Base-by-base conservation (phyloP, 1,284 basidiomycete species). In the Boletus holoroseus region DNA sequence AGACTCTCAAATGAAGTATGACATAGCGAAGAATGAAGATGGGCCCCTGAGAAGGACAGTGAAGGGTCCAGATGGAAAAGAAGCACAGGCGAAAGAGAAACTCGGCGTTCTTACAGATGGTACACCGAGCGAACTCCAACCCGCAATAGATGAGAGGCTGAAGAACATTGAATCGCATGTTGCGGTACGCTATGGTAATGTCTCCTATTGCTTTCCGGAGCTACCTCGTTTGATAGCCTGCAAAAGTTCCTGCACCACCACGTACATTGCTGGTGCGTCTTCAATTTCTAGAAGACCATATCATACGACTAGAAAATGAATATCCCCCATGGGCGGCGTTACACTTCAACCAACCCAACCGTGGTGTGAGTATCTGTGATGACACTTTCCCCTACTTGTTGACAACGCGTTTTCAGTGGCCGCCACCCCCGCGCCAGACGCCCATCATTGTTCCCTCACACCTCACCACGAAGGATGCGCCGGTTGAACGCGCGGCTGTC, bases 261-360 rank as follows among this genome's bases (percentile, higher is more conserved):
- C 75, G 73, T 11, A 81, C 77, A 4, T 67, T 89, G 18, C 70
- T 83, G 24, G 73, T 77, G 38, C 79, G 87, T 4, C 67, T 90
- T 11, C 79, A 79, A 56, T 81, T 79, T 55, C 65, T 90, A 2
- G 87, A 90, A 66, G 83, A 88, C 35, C 85, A 89, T 59, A 76
- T 90, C 50, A 74, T 85, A 32, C 74, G 75, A 44, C 70, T 90
- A 1, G 87, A 90, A 62, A 83, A 78, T 59, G 85, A 89, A 47
- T 87, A 86, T 59, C 87, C 87, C 2, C 85, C 87, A 4, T 90
- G 87, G 87, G 85, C 87, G 0, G 86, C 87, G 8, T 69, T 89
- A 20, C 87, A 89, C 62, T 89, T 89, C 62, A 88, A 85, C 54
- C 87, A 90, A 61, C 87, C 88, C 3, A 76, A 80, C 61, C 79